Base-by-base conservation (phyloP, 768 basidiomycete species). In the Rhodotorula diobovata region DNA sequence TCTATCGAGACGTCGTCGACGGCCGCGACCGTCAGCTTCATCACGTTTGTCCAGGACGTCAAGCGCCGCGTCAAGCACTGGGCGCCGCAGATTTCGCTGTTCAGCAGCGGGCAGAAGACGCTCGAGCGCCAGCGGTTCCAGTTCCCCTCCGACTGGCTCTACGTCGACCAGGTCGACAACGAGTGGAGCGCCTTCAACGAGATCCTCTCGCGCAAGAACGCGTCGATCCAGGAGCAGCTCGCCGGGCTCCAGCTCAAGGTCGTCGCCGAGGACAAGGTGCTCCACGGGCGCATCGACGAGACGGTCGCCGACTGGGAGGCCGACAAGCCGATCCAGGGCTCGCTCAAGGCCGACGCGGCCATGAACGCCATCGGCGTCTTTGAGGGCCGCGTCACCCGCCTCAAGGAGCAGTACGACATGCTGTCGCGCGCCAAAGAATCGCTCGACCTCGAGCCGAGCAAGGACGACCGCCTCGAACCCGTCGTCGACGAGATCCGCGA, bases 171-270 rank as follows among this genome's bases (percentile, higher is more conserved):
- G 79, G 86, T 99, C 58, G 86, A 91, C 71, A 93, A 93, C 30
- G 96, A 99, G 83, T 99, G 96, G 96, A 90, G 90, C 79, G 93
- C 95, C 39, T 98, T 94, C 83, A 92, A 93, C 75, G 95, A 98
- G 82, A 97, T 98, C 68, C 83, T 99, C 80, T 93, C 93, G 84
- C 85, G 96, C 77, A 98, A 98, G 87, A 95, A 93, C 76, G 93
- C 93, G 79, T 91, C 92, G 37, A 99, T 99, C 77, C 93, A 97
- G 82, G 94, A 98, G 81, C 96, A 99, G 80, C 86, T 98, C 55
- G 90, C 92, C 73, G 96, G 95, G 1, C 84, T 99, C n/a, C 96
- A 98, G 81, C 84, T 97, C 72, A 99, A 98, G 85, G 95, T 99
- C 80, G 91, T 95, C n/a, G 93, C 96, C 3, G 93, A 99, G 81